Percentiles rank a stretch among this genome's conserved stretches.
Evolutionary conservation across 2,329 filamentous ascomycete species (phyloP).

Genomic region (Diaporthe nobilis): DNA sequence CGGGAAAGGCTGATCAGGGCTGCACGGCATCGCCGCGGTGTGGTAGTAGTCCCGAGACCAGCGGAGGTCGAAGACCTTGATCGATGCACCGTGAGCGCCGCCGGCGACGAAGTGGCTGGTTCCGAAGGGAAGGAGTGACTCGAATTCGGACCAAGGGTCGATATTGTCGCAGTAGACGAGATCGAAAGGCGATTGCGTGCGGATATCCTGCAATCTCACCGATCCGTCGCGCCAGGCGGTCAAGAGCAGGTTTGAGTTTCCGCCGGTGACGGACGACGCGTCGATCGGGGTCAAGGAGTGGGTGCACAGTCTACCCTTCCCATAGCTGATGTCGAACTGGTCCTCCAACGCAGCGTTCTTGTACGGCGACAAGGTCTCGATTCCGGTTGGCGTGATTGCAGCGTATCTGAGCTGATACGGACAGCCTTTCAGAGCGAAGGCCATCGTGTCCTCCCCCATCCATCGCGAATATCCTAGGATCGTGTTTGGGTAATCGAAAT

Average conservation of each 20-base stretch:
- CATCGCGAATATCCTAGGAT: conserved; percentile 57
- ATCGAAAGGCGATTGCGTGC: conserved; percentile 62
- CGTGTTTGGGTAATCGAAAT: conserved; percentile 39
- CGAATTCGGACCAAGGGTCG: conserved; percentile 60
- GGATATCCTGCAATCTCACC: conserved; percentile 62
- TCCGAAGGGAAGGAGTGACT: conserved; percentile 64
- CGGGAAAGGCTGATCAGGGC: conserved; percentile 53
- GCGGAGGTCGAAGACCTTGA: conserved; percentile 70
- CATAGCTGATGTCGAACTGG: conserved; percentile 47
- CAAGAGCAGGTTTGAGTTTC: conserved; percentile 59
- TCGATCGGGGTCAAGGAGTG: conserved; percentile 62
- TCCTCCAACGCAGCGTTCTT: conserved; percentile 49
- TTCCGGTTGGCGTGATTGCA: conserved; percentile 61
- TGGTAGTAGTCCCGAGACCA: conserved; percentile 64
- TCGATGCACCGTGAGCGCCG: conserved; percentile 56
- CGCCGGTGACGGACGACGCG: conserved; percentile 49
- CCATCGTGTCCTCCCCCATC: conserved; percentile 60
- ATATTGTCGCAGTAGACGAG: conserved; percentile 67
- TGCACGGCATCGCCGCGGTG: conserved; percentile 63
- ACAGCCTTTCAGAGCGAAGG: conserved; percentile 60
- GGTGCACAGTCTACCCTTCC: conserved; percentile 48
- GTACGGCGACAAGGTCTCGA: conserved; percentile 54
- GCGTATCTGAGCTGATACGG: conserved; percentile 61
- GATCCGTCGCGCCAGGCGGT: conserved; percentile 69
- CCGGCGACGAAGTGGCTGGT: conserved; percentile 66